Base-by-base conservation (phyloP, 1,139 yeast genomes). In the Hansenula lynferdii region DNA sequence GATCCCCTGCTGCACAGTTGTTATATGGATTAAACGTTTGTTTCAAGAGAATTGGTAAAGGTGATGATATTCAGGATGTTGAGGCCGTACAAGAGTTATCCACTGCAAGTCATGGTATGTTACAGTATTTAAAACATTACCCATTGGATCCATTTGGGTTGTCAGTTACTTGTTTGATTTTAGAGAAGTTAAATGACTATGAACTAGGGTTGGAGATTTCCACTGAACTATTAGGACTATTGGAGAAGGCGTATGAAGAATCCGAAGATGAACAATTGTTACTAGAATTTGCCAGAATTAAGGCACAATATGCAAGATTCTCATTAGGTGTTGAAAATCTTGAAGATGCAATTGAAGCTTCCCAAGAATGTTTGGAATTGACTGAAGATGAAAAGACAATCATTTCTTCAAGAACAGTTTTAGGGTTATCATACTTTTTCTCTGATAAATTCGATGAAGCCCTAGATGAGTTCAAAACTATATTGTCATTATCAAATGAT, bases 181-280 rank as follows among this genome's bases (percentile, higher is more conserved):
- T 85, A 38, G 98, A 92, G 58, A 70, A 96, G 43, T 71, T 85
- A 42, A 77, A 77, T 31, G 75, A 77, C 42, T 86, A 71, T 55
- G 71, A 65, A 2, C 50, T 62, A 21, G 89, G 86, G 6, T 53
- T 68, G n/a, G 58, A 61, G 11, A 58, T 76, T 11, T 77, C 84
- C 1, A 52, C 56, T 6, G 62, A 62, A 28, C 59, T 84, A 28
- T 67, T 83, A 42, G 44, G 40, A 0, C 49, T 77, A 1, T 61
- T 82, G 33, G 96, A 86, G 50, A 53, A 53, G 8, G 58, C 70
- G 26, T 85, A 78, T 53, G 94, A 85, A 45, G 63, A 62, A 35
- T 56, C 67, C 1, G 89, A 82, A 50, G 67, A 68, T 41, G 75
- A 69, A 7, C 48, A 45, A 1, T 68, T 68, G 3, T 58, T 85